phyloP scores from a whole-genome alignment of 139 green algal genomes.

The Micromonas commoda region DNA sequence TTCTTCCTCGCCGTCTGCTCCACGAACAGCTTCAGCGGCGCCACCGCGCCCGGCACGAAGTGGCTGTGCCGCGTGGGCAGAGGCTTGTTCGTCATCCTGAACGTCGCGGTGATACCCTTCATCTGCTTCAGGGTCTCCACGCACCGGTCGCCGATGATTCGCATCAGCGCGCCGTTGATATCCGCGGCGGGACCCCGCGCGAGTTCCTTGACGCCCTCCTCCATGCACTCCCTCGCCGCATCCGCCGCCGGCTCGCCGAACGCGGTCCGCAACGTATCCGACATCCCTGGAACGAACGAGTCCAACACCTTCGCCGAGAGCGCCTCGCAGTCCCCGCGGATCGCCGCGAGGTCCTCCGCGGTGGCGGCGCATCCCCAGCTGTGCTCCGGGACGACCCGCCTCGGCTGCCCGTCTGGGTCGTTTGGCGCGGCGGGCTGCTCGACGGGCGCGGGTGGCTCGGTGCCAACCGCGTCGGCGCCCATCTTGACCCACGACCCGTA shows the following conservation, averaged over 20 bases:
- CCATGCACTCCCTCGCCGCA: conserved; percentile 22
- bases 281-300: no score
- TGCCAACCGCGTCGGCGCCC: not conserved
- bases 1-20: not conserved
- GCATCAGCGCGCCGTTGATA: not conserved
- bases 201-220: conserved; percentile 10
- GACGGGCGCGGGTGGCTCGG: not conserved
- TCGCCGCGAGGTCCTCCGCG: no score
- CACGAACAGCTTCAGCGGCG: conserved; percentile 40
- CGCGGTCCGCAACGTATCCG: no score
- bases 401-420: no score
- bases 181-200: not conserved
- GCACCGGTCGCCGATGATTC: conserved; percentile 28
- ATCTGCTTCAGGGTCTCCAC: conserved; percentile 65
- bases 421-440: no score
- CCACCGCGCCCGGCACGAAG: conserved; percentile 64
- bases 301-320: no score
- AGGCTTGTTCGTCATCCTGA: conserved; percentile 80
- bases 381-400: no score
- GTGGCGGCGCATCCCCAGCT: no score
- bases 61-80: conserved; percentile 66
- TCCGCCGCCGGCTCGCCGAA: conserved; percentile 29
- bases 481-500: conserved; percentile 57
- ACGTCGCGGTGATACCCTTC: conserved; percentile 84
- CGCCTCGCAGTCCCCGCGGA: no score